These are phyloP conservation scores for Phytophthora nicotianae DNA, from an alignment of 352 stramenopile species.

Conservation along the genomic window DNA sequence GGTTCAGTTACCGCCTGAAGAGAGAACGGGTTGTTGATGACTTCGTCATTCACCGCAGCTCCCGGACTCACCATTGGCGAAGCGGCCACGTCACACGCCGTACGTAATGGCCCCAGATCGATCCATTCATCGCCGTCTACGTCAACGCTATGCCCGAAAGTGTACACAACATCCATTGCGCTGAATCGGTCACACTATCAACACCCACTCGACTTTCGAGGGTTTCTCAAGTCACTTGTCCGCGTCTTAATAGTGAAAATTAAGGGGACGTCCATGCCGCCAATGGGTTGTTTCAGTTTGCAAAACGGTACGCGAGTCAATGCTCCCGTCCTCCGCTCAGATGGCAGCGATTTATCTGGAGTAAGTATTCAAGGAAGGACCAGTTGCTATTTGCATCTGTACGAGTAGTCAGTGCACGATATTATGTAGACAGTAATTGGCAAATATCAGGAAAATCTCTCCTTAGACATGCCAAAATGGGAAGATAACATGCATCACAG, in stretches of 20 bases:
- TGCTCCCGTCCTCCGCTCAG: constrained; percentile 13
- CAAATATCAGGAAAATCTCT: too few relatives aligned
- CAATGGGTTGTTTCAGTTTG: not conserved
- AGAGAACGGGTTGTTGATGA: constrained; percentile 7
- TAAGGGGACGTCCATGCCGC: constrained; percentile 11
- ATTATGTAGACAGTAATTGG: too few relatives aligned
- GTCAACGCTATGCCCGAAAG: constrained; percentile 31
- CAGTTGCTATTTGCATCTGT: too few relatives aligned
- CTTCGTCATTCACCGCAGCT: not conserved
- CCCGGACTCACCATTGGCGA: not conserved
- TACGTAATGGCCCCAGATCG: constrained; percentile 28
- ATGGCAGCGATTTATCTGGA: not conserved
- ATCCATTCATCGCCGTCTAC: constrained; percentile 54
- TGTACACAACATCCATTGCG: constrained; percentile 18
- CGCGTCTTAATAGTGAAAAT: not conserved
- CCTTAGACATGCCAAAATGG: too few relatives aligned
- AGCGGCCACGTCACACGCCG: not conserved
- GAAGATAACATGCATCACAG: too few relatives aligned
- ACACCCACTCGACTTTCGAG: too few relatives aligned
- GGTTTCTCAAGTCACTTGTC: not conserved
- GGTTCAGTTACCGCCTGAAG: not conserved
- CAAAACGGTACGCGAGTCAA: constrained; percentile 13
- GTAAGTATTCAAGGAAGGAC: not conserved
- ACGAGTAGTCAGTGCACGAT: too few relatives aligned
- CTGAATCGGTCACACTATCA: constrained; percentile 15